Evolutionary conservation across 106 monocot genomes (phyloP).

Genomic region (Vanilla planifolia): DNA sequence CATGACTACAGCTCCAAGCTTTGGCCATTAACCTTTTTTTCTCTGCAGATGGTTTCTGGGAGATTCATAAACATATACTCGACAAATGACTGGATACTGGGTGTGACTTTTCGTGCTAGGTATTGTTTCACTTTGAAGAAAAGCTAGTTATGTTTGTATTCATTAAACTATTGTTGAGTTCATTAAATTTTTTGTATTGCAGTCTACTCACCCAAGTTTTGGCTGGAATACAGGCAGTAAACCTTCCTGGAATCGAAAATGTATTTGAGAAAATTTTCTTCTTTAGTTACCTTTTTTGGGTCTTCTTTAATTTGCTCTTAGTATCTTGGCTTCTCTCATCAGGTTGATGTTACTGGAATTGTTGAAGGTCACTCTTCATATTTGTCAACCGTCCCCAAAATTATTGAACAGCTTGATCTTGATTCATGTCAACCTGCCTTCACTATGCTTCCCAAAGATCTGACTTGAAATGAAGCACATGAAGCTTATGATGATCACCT

Average conservation of each 20-base stretch:
- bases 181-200: conserved; percentile 7
- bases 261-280: conserved; percentile 12
- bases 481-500: too few species aligned
- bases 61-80: conserved; percentile 76
- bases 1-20: too few species aligned
- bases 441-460: too few species aligned
- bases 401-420: conserved; percentile 58
- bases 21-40: too few species aligned
- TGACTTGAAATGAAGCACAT: too few species aligned
- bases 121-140: conserved; percentile 10
- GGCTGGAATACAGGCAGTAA: conserved; percentile 73
- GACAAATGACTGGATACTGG: conserved; percentile 77
- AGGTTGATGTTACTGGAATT: conserved; percentile 67
- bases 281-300: neutral
- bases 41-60: conserved; percentile 62
- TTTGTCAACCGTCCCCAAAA: conserved; percentile 26
- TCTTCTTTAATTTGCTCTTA: neutral
- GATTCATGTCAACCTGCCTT: conserved; percentile 55
- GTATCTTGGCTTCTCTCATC: conserved; percentile 9
- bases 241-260: conserved; percentile 67
- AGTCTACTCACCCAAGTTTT: conserved; percentile 73
- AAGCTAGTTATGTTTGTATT: neutral
- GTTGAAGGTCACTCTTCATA: conserved; percentile 72
- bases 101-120: conserved; percentile 75
- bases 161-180: neutral